Evolutionary conservation across 768 basidiomycete species (phyloP).

Genomic region (Xerocomus potaroensis): DNA sequence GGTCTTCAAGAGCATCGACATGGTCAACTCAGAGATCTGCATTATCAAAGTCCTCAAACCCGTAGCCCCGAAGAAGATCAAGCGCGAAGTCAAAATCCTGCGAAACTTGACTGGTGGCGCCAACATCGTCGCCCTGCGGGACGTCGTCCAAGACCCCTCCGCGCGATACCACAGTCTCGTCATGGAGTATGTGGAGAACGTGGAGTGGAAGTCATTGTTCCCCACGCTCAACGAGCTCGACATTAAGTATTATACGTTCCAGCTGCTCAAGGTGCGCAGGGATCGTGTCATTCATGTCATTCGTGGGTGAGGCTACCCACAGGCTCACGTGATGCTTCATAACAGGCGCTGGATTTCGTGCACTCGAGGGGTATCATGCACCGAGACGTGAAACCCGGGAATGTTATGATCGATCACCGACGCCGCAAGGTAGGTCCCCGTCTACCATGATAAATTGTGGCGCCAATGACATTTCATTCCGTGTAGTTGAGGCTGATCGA

Average conservation of each 20-base stretch:
- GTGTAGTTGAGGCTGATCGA: slow-evolving; percentile 56
- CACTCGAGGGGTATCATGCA: slow-evolving; percentile 74
- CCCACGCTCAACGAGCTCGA: slow-evolving; percentile 58
- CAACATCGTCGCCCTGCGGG: slow-evolving; percentile 63
- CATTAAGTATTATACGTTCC: slow-evolving; percentile 63
- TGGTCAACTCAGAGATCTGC: slow-evolving; percentile 48
- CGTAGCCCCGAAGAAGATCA: slow-evolving; percentile 62
- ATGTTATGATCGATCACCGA: slow-evolving; percentile 71
- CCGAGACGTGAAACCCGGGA: slow-evolving; percentile 63
- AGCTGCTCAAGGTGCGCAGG: slow-evolving; percentile 48
- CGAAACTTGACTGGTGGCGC: slow-evolving; percentile 65
- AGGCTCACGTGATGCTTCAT: too few relatives aligned
- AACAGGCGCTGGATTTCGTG: slow-evolving; percentile 61
- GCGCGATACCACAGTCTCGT: slow-evolving; percentile 60
- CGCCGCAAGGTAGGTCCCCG: slow-evolving; percentile 50
- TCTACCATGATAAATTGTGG: neutral
- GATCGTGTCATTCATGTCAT: neutral
- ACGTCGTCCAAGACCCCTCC: slow-evolving; percentile 65
- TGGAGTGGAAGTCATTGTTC: slow-evolving; percentile 61
- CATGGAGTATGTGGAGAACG: slow-evolving; percentile 66
- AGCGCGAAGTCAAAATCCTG: slow-evolving; percentile 71
- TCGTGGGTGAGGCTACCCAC: neutral
- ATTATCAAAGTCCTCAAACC: slow-evolving; percentile 74
- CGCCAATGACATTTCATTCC: neutral
- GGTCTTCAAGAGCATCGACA: slow-evolving; percentile 61